phyloP scores from a whole-genome alignment of 345 rosid genomes.

The Eucalyptus pauciflora region DNA sequence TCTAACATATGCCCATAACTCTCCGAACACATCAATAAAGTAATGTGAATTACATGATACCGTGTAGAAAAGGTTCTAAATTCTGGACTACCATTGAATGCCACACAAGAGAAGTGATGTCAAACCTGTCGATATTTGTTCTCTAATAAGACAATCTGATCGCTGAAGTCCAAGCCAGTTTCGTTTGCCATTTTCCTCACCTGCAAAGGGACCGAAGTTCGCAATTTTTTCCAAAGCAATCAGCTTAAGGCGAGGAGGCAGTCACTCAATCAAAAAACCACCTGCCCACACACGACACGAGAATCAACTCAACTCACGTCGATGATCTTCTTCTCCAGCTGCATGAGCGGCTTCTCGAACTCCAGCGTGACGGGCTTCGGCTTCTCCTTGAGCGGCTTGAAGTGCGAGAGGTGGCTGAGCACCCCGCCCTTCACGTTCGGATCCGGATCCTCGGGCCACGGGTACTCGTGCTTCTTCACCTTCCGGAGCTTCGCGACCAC shows the following conservation, averaged over 20 bases:
- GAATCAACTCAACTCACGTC: constrained; percentile 32
- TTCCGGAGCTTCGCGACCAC: constrained; percentile 57
- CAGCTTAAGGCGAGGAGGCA: not conserved
- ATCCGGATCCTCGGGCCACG: constrained; percentile 89
- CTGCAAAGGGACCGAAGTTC: constrained; percentile 13
- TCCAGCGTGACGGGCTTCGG: constrained; percentile 80
- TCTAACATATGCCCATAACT: not conserved
- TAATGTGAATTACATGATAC: not conserved
- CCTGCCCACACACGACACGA: not conserved
- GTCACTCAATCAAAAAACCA: not conserved
- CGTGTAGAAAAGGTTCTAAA: not conserved
- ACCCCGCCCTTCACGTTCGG: constrained; percentile 88
- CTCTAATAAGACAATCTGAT: constrained; percentile 76
- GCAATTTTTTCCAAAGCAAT: not conserved
- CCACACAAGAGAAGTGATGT: not conserved
- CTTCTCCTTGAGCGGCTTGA: constrained; percentile 67
- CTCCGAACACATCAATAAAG: not conserved
- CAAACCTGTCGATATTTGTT: constrained; percentile 72
- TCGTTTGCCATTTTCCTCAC: constrained; percentile 90
- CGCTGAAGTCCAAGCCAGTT: constrained; percentile 83
- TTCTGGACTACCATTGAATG: not conserved
- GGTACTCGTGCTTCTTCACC: constrained; percentile 80
- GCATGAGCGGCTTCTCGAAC: constrained; percentile 86
- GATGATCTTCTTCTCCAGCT: constrained; percentile 67
- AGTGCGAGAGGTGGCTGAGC: constrained; percentile 63